Conservation (phyloP, 352 stramenopile species). For the Pythium phragmiticola region DNA sequence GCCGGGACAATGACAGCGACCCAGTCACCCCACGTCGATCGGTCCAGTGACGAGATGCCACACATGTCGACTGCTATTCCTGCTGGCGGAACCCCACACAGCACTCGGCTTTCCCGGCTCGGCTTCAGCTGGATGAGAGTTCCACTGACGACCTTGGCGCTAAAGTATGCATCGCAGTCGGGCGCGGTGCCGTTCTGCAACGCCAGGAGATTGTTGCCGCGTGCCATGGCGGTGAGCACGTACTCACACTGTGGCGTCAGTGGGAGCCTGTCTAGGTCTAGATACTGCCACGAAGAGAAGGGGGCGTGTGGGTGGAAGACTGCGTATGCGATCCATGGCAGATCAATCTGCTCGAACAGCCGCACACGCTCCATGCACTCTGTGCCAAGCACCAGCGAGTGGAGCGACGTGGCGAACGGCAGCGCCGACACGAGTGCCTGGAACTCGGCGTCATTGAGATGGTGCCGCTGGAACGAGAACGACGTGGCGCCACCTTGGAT, state of each 20-base stretch:
- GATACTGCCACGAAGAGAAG: background rate
- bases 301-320: background rate
- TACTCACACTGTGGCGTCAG: background rate
- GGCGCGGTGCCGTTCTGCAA: background rate
- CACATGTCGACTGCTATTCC: background rate
- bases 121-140: background rate
- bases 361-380: background rate
- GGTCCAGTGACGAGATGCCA: constrained; percentile 2
- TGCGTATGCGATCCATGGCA: constrained; percentile 8
- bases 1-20: constrained; percentile 1
- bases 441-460: background rate
- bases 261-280: background rate
- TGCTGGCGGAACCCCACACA: background rate
- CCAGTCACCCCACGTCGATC: constrained; percentile 4
- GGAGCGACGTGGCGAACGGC: background rate
- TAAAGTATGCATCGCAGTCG: background rate
- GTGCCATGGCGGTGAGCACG: background rate
- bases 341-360: background rate
- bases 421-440: background rate
- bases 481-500: background rate
- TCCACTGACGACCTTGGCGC: background rate
- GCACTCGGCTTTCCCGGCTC: background rate
- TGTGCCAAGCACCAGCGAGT: background rate
- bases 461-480: background rate
- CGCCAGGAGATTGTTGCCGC: constrained; percentile 4